Base-by-base conservation (phyloP, 805 yeast genomes). In the Metschnikowia continentalis region DNA sequence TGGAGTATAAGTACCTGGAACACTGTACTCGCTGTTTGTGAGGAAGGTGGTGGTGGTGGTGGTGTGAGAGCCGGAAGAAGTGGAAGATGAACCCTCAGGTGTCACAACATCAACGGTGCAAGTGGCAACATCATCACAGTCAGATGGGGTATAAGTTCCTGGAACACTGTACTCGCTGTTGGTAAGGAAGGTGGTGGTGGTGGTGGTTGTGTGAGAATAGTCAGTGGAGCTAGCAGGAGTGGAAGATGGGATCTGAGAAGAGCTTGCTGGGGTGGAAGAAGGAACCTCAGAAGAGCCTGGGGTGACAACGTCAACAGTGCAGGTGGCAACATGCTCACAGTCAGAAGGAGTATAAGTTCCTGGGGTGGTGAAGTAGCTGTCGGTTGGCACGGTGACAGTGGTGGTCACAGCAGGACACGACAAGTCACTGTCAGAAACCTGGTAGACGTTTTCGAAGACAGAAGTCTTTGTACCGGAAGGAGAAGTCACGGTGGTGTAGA, bases 401-500 rank as follows among this genome's bases (percentile, higher is more conserved):
- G 46, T 35, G 22, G 46, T 33, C 46, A 44, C 40, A 7, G 47
- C 47, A 23, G 47, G 47, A 44, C 47, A 44, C 15, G 39, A n/a
- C 17, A 5, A 11, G n/a, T 44, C 40, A 17, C 26, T 36, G 8
- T 23, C 23, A 23, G 47, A 35, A 15, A 35, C 47, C 15, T 44
- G 47, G 17, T 15, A 23, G 15, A 44, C 47, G 19, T 44, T 44
- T 10, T 13, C 14, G 35, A 44, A 44, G 15, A 11, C 33, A 14
- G 32, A 15, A 19, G 33, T 15, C 14, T 22, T 35, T 1, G 15
- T n/a, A 6, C 47, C 47, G 26, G 39, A 35, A 14, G 47, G 47
- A 22, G 32, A 23, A 23, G 47, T 44, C n/a, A 44, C 40, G 23
- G 32, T 35, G 35, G 47, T 35, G 17, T 5, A 35, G 30, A 44